Evolutionary conservation across 106 monocot genomes (phyloP), one percentile per base, ranked within the genome.

Genomic region (Ottelia alismoides): DNA sequence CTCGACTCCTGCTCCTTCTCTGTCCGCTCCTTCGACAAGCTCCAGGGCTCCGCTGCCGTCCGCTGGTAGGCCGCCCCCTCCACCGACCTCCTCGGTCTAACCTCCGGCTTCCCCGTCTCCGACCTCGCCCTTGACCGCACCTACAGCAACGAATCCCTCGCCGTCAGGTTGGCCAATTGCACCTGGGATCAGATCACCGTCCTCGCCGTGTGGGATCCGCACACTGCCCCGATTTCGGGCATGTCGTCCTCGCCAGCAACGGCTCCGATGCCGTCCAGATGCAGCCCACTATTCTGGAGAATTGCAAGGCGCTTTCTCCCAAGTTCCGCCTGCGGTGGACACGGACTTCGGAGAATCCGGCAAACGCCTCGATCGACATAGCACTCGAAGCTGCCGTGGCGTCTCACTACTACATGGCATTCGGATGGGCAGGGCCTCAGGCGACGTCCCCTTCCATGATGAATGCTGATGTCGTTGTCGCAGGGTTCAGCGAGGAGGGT

Each of bases 401-500:
- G 5, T 72, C 74, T 0, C 80, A 90, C 64, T 72, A 70, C 60
- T 90, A 90, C 69, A 81, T 90, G 84, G 90, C 90, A 5, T 90
- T 90, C 23, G 90, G 90, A 23, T 90, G 84, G 90, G 84, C 90
- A 0, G 55, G 47, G 12, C 84, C 84, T 3, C 58, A 49, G 2
- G 24, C 52, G 22, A 17, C 27, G 16, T 54, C 71, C 0, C 77
- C 71, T 20, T 64, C 79, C 27, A 90, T 90, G 90, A 55, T 90
- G 57, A 61, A 61, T 16, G 68, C 84, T 16, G 90, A 90, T 58
- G 72, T 84, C 10, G 60, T 58, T 0, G 51, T 90, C 0, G 43
- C 84, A 0, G 84, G 90, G 11, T 84, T 90, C 66, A 84, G 72
- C 0, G 90, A 90, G 43, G 81, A 81, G 10, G 77, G 66, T 16